phyloP scores from a whole-genome alignment of 202 grass and related monocot genomes.

The Hordeum pubiflorum region DNA sequence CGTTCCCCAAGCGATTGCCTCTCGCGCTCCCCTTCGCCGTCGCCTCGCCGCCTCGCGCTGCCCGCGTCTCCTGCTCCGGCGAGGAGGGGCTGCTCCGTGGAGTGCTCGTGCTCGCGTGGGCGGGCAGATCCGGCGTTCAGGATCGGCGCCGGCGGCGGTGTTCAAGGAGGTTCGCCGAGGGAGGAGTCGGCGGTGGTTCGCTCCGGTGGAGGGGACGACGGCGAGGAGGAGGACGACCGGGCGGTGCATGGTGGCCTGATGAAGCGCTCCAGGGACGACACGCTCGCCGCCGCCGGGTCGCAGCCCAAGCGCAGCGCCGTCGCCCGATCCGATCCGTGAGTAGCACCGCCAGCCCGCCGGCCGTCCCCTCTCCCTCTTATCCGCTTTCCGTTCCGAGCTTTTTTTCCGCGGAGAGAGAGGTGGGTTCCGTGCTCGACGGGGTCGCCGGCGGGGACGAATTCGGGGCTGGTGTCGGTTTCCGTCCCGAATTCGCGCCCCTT shows the following conservation, averaged over 20 bases:
- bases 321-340: constrained; percentile 95
- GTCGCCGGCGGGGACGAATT: background rate
- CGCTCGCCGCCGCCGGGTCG: constrained; percentile 41
- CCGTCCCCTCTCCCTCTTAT: background rate
- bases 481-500: background rate
- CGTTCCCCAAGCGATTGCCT: background rate
- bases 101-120: no score
- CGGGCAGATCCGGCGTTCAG: background rate
- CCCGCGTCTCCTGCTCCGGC: no score
- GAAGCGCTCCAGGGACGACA: constrained; percentile 61
- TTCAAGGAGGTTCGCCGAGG: no score
- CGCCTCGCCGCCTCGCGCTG: no score
- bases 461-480: background rate
- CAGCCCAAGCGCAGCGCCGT: constrained; percentile 57
- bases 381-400: background rate
- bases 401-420: background rate
- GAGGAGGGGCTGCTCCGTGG: no score
- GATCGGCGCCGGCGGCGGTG: background rate
- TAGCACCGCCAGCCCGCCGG: background rate
- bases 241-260: constrained; percentile 36
- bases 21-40: no score
- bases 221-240: background rate
- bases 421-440: background rate
- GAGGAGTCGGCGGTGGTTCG: no score
- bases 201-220: background rate